Base-by-base conservation (phyloP, 2,329 filamentous ascomycete genomes). In the Dactylonectria macrodidyma region DNA sequence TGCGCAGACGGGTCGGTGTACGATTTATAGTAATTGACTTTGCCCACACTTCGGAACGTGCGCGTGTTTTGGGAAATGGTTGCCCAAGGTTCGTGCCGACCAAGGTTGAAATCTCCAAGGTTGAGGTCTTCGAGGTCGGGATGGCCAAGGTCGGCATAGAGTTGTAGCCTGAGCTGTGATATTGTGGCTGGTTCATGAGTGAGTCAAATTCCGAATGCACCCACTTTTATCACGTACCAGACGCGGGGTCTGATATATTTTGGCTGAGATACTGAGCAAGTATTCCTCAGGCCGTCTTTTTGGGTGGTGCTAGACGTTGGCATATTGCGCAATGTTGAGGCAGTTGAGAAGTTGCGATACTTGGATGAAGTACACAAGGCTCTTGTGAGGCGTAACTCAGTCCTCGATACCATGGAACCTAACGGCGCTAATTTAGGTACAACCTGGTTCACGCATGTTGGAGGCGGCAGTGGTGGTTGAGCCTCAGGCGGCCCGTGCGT, bases 401-500 rank as follows among this genome's bases (percentile, higher is more conserved):
- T 19, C 26, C 26, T 30, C 26, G 7, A 30, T 30, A 30, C 4
- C 14, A 6, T 50, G 51, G 48, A 48, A 55, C 51, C 30, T 51
- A 38, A 48, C 59, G 41, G 36, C 50, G 56, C 52, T 47, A 64
- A 44, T 12, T 52, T 19, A 19, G 19, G 19, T 19, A 19, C 19
- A 19, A 41, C 41, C n/a, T 44, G 14, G 41, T 44, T 44, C 41
- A n/a, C 41, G 14, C 41, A 44, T 44, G 26, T 33, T 46, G 44
- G 52, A 66, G 59, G 64, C 61, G 26, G 26, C 26, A 30, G 26
- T 30, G 26, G 26, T 57, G 62, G 44, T 60, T 61, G 66, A 65
- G 66, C 66, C 66, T 58, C 58, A 59, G 22, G 14, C 62, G 66
- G 66, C 24, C 66, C 62, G 66, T 68, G 66, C 66, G 7, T 47